Evolutionary conservation across 768 basidiomycete genomes (phyloP), one percentile per base, ranked within the genome.

Genomic region (Boletus patriciae): DNA sequence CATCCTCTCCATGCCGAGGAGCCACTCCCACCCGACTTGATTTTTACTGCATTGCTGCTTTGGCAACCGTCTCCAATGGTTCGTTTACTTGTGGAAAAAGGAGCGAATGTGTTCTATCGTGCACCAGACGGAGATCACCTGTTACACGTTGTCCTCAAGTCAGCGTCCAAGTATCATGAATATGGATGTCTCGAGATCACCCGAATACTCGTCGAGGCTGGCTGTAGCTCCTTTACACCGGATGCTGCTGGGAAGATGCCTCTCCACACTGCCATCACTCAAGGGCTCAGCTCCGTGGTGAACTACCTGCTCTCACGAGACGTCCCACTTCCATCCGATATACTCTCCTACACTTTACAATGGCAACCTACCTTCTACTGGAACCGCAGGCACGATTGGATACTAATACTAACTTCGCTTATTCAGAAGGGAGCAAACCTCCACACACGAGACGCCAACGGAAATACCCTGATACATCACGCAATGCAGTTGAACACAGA

Each of bases 261-360:
- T 34, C 38, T 56, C 15, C 45, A 21, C 11, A 21, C 29, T 9
- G 52, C 33, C 10, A 19, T 56, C 37, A 8, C 2, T 15, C 4
- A 3, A 16, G 8, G 19, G 15, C 36, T 55, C 10, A 6, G 3
- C 25, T 27, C 37, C 3, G 29, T 46, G 2, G 25, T 47, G 7
- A n/a, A 52, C 10, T 52, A 42, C 45, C 9, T 59, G 8, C 18
- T 46, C 33, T 43, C 40, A 31, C 19, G 15, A 15, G 38, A 40
- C 21, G 13, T 38, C 1, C 33, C 50, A n/a, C 16, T 54, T 27
- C 43, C 55, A 12, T 6, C 29, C 13, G 21, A 46, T 25, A 54
- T 57, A 11, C 34, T 54, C 11, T 15, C 5, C 6, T 9, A 37
- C 16, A 8, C 36, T 37, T 18, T 37, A 18, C 13, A 15, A 16